Evolutionary conservation across 2,329 filamentous ascomycete genomes (phyloP).

Genomic region (Colletotrichum zoysiae): DNA sequence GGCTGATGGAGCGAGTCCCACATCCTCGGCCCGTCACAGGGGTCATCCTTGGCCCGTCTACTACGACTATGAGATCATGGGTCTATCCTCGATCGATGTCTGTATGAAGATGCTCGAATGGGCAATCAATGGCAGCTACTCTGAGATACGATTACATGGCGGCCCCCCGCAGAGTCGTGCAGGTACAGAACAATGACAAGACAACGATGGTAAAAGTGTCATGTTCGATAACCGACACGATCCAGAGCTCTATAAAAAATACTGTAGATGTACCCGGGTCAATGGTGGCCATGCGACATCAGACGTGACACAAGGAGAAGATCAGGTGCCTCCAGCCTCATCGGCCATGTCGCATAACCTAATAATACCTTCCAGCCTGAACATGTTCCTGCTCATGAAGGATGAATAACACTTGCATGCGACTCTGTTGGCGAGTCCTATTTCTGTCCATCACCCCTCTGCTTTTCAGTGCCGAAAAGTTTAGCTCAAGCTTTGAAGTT

Average conservation of each 20-base stretch:
- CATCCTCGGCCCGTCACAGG: not conserved
- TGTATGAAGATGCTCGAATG: slow-evolving; percentile 21
- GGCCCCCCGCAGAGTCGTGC: too few species aligned
- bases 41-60: not conserved
- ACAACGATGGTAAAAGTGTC: too few species aligned
- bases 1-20: slow-evolving; percentile 1
- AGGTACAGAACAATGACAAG: too few species aligned
- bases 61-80: slow-evolving; percentile 15
- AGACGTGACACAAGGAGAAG: not conserved
- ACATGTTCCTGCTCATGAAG: not conserved
- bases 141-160: too few species aligned
- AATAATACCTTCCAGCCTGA: not conserved
- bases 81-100: slow-evolving; percentile 22
- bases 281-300: not conserved
- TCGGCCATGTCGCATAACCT: not conserved
- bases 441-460: not conserved
- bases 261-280: too few species aligned
- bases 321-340: not conserved
- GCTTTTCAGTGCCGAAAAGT: not conserved
- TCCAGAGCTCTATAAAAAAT: too few species aligned
- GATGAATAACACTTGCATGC: not conserved
- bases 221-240: too few species aligned
- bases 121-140: not conserved
- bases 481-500: not conserved
- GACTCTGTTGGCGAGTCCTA: not conserved